These are phyloP conservation scores for Apophysomyces sp. DNA, from an alignment of 371 early-diverging fungal genomes.

Conservation along the genomic window DNA sequence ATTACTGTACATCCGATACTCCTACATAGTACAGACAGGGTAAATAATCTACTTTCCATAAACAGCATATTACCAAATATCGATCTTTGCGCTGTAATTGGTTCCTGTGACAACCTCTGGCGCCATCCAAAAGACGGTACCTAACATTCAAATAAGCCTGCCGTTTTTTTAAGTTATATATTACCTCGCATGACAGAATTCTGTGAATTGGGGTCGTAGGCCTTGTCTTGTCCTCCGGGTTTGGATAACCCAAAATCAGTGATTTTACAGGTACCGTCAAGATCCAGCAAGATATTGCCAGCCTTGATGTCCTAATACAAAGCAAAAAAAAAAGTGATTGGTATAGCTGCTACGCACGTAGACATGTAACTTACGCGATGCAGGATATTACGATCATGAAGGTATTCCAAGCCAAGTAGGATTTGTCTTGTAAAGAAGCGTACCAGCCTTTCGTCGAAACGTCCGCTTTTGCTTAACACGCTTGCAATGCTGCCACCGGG, in stretches of 20 bases:
- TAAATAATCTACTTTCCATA: not conserved
- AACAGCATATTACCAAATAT: conserved; percentile 55
- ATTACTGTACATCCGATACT: conserved; percentile 92
- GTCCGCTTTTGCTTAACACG: conserved; percentile 77
- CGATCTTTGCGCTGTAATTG: conserved; percentile 77
- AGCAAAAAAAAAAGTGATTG: no score
- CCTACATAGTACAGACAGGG: conserved; percentile 1
- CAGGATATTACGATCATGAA: conserved; percentile 93
- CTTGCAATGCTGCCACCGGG: conserved; percentile 95
- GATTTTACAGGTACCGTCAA: conserved; percentile 91
- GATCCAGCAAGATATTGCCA: conserved; percentile 90
- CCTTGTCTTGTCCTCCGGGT: conserved; percentile 57
- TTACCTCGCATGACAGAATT: conserved; percentile 45
- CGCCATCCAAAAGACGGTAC: conserved; percentile 92
- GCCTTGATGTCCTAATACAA: conserved; percentile 84
- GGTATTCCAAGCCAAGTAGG: conserved; percentile 89
- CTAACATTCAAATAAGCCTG: conserved; percentile 26
- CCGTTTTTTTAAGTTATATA: not conserved
- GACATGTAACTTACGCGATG: conserved; percentile 68
- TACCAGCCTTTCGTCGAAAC: conserved; percentile 80
- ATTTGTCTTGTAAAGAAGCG: conserved; percentile 89
- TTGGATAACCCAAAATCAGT: conserved; percentile 99
- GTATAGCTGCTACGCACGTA: not conserved
- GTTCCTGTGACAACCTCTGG: conserved; percentile 88
- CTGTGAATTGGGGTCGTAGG: conserved; percentile 48